phyloP scores from a whole-genome alignment of 106 monocot species.

The Iris macrosiphon region DNA sequence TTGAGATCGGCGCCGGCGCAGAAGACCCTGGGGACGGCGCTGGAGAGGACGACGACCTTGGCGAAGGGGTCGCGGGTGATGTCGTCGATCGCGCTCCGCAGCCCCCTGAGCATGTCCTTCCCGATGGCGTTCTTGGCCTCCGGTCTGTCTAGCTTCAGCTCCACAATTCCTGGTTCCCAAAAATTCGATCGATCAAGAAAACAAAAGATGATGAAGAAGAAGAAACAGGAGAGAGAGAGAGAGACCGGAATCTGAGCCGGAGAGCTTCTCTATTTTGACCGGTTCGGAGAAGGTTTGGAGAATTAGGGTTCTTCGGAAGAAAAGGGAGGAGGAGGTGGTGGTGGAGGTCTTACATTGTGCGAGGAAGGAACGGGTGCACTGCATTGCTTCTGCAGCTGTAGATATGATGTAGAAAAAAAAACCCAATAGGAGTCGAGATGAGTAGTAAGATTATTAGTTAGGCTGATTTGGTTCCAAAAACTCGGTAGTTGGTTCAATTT shows the following conservation, averaged over 20 bases:
- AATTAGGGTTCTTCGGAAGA: slow-evolving; percentile 37
- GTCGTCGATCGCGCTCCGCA: slow-evolving; percentile 41
- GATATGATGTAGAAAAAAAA: no score
- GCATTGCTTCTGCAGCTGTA: no score
- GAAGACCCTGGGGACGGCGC: slow-evolving; percentile 75
- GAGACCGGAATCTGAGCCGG: slow-evolving; percentile 61
- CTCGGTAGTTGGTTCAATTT: no score
- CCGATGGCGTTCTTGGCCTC: slow-evolving; percentile 94
- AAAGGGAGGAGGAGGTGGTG: not conserved
- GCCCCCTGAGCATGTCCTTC: slow-evolving; percentile 65
- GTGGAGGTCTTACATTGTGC: not conserved
- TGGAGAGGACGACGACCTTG: slow-evolving; percentile 71
- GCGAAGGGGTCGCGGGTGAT: slow-evolving; percentile 50
- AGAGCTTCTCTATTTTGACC: slow-evolving; percentile 50
- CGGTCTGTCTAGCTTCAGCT: slow-evolving; percentile 66
- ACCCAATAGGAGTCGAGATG: no score
- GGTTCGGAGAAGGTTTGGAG: slow-evolving; percentile 36
- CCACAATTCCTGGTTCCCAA: slow-evolving; percentile 56
- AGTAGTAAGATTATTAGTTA: no score
- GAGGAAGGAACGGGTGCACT: not conserved
- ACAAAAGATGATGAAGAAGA: not conserved
- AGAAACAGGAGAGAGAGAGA: not conserved
- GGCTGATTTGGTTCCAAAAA: no score
- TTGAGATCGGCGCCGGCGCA: slow-evolving; percentile 98
- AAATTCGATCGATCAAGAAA: not conserved